Evolutionary conservation across 805 yeast species (phyloP).

Genomic region (Pichia occidentalis): DNA sequence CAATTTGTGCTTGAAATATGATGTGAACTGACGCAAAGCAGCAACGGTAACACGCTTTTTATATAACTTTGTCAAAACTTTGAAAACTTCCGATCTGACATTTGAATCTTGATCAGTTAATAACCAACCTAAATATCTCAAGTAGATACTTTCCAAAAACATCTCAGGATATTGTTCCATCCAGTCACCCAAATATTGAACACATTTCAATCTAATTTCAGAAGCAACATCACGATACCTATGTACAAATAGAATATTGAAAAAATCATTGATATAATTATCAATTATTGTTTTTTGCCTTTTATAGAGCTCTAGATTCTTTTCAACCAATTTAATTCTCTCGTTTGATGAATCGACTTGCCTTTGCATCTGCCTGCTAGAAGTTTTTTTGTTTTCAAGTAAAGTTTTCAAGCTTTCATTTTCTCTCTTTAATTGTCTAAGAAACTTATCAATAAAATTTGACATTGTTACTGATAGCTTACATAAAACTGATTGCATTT

Average conservation of each 20-base stretch:
- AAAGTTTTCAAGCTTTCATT: slow-evolving; percentile 11
- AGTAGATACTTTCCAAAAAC: slow-evolving; percentile 61
- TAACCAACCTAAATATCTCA: slow-evolving; percentile 80
- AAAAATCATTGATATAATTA: slow-evolving; percentile 57
- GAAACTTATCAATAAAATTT: slow-evolving; percentile 35
- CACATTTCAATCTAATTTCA: slow-evolving; percentile 62
- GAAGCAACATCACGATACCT: slow-evolving; percentile 79
- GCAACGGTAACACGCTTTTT: slow-evolving; percentile 39
- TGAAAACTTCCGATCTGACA: slow-evolving; percentile 63
- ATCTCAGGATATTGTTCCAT: slow-evolving; percentile 63
- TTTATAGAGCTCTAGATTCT: slow-evolving; percentile 35
- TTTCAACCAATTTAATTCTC: slow-evolving; percentile 41
- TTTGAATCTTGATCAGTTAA: slow-evolving; percentile 59
- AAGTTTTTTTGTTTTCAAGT: slow-evolving; percentile 13
- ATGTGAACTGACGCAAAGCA: slow-evolving; percentile 73
- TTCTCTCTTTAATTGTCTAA: slow-evolving; percentile 36
- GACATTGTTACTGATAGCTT: slow-evolving; percentile 36
- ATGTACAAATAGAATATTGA: slow-evolving; percentile 61
- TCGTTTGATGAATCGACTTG: slow-evolving; percentile 31
- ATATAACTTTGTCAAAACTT: slow-evolving; percentile 45
- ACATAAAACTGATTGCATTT: slow-evolving; percentile 57
- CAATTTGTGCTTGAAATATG: slow-evolving; percentile 59
- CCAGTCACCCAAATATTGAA: slow-evolving; percentile 60
- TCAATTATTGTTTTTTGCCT: slow-evolving; percentile 47
- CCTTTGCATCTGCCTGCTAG: slow-evolving; percentile 26